Conservation (phyloP, 208 protist genomes). For the Balamuthia mandrillaris region DNA sequence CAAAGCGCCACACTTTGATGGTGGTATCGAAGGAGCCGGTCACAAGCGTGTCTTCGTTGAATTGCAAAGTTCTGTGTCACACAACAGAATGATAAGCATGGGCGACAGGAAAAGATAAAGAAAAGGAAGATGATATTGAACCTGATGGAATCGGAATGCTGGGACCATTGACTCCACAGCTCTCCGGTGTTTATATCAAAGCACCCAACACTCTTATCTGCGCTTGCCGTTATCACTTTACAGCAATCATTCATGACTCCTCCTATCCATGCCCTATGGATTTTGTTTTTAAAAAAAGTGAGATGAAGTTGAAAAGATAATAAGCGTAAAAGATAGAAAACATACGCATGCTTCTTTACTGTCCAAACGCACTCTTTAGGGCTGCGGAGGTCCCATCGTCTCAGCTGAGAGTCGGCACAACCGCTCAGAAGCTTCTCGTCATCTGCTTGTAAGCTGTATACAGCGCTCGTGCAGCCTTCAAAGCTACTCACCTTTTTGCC, state of each 20-base stretch:
- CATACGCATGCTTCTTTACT: too few species aligned
- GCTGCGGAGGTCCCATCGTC: too few species aligned
- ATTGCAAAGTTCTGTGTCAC: not conserved
- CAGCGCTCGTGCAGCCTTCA: not conserved
- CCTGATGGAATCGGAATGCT: slow-evolving; percentile 12
- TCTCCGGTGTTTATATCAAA: not conserved
- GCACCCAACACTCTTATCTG: not conserved
- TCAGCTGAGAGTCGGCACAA: too few species aligned
- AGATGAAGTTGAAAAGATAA: not conserved
- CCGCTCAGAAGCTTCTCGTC: too few species aligned
- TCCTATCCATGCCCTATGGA: not conserved
- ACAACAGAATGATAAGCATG: too few species aligned
- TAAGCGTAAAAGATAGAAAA: not conserved
- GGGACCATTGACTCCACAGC: not conserved
- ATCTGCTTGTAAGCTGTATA: slow-evolving; percentile 9
- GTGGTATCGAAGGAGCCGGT: slow-evolving; percentile 7
- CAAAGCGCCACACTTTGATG: slow-evolving; percentile 17
- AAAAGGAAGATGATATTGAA: not conserved
- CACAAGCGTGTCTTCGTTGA: not conserved
- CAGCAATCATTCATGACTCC: slow-evolving; percentile 11
- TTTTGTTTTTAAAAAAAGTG: not conserved
- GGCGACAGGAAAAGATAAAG: too few species aligned
- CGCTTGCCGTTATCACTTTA: not conserved
- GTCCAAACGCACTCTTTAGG: too few species aligned
- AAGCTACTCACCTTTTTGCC: not conserved